Base-by-base conservation (phyloP, 1,284 basidiomycete species). In the Takashimella koratensis region DNA sequence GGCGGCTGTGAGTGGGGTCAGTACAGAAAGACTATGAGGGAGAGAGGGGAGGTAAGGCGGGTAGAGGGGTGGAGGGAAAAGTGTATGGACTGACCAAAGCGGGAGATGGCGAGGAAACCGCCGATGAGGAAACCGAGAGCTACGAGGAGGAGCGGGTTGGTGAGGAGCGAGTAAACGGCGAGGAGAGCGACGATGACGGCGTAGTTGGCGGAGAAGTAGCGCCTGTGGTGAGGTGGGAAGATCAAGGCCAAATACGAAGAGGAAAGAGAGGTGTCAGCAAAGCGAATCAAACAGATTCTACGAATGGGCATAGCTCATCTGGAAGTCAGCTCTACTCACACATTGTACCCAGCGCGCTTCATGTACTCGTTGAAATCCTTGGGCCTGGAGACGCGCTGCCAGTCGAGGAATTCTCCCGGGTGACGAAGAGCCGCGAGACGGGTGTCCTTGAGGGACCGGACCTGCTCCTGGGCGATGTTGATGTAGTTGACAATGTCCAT, bases 171-270 rank as follows among this genome's bases (percentile, higher is more conserved):
- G 75, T 97, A 98, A 53, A 98, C 83, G 16, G 86, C 88, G 52
- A 98, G 82, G 45, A 86, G 74, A 48, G 81, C 84, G 19, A 97
- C 80, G 63, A 98, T 82, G 66, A 96, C 76, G 42, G 85, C 83
- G 77, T 97, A 97, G 78, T 97, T 97, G 60, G 88, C 88, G 55
- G 88, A 91, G 76, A 91, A 93, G 77, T 92, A 92, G 52, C 88
- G 86, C 36, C 90, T 92, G 79, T 90, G 92, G 79, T 90, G 89
- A 87, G 82, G 92, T 87, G 56, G n/a, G n/a, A n/a, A n/a, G n/a
- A n/a, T n/a, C n/a, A n/a, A n/a, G n/a, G n/a, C n/a, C n/a, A n/a
- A n/a, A n/a, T n/a, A n/a, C n/a, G n/a, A n/a, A n/a, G n/a, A n/a
- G n/a, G n/a, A n/a, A n/a, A n/a, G n/a, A n/a, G n/a, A n/a, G n/a